Evolutionary conservation across 2,329 filamentous ascomycete species (phyloP), one percentile per base, ranked within the genome.

Genomic region (Fusarium xyrophilum): DNA sequence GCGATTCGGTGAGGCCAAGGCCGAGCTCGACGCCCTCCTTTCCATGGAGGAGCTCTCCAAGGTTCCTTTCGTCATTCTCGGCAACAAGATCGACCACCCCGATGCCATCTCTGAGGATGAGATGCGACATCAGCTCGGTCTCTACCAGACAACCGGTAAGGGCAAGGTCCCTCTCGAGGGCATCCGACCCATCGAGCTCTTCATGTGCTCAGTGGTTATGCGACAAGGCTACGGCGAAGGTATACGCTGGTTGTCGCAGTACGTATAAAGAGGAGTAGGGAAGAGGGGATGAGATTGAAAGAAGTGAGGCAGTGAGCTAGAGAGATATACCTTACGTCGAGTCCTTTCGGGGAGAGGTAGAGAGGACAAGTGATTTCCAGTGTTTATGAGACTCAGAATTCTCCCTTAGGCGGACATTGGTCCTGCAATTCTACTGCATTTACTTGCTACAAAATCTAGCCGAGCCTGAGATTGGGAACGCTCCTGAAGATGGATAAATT

Each of bases 201-300:
- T 98, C 82, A 97, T 99, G 96, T 98, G 94, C 88, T 97, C 93
- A 75, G 94, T 98, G 73, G 95, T 98, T 68, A 97, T 97, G 93
- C 89, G 95, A 81, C 95, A 98, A 85, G 96, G 92, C 71, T 97
- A 97, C 80, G 93, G 93, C 56, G 93, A 97, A 75, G 93, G 87
- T 75, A 95, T 97, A 81, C 89, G 93, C 83, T 97, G 93, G 93
- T 81, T 97, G 81, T 93, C 92, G 59, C 93, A 96, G 85, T 97
- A 96, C 78, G 92, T 96, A 78, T 96, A 91, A 84, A 91, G 84
- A 79, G 56, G 40, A 36, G 35, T 27, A 7, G 25, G n/a, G 25
- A 27, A 61, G 47, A 30, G 15, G 40, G 52, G 44, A 15, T 25
- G 46, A 25, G 32, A 43, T 52, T 25, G 46, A 56, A 51, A 51